Conservation (phyloP, 1,284 basidiomycete species). For the Fomitiporia mediterranea region DNA sequence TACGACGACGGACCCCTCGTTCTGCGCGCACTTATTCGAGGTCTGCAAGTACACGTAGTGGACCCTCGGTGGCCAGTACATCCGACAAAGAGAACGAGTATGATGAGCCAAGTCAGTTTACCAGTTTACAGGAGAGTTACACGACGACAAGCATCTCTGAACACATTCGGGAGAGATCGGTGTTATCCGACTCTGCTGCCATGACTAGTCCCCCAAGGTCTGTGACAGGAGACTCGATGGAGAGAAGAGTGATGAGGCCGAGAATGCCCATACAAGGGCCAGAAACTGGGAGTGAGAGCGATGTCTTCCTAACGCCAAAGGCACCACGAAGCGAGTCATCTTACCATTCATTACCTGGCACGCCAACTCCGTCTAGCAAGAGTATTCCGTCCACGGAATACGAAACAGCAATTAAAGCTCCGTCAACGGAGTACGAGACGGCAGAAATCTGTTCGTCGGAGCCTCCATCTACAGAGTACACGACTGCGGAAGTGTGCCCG, state of each 20-base stretch:
- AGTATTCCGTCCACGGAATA: slow-evolving; percentile 19
- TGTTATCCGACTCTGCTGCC: slow-evolving; percentile 18
- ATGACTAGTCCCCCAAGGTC: neutral
- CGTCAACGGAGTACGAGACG: slow-evolving; percentile 42
- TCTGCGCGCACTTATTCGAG: slow-evolving; percentile 38
- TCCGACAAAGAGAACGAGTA: slow-evolving; percentile 56
- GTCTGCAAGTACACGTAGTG: slow-evolving; percentile 10
- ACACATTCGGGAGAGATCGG: neutral
- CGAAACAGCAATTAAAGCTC: slow-evolving; percentile 23
- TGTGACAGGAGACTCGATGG: neutral
- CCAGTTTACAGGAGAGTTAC: slow-evolving; percentile 22
- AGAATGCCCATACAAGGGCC: neutral
- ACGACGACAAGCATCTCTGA: slow-evolving; percentile 21
- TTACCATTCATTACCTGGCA: slow-evolving; percentile 17
- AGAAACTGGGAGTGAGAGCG: slow-evolving; percentile 10
- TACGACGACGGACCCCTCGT: slow-evolving; percentile 48
- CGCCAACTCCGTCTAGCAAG: slow-evolving; percentile 16
- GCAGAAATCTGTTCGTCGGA: slow-evolving; percentile 49
- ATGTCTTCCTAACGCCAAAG: slow-evolving; percentile 14
- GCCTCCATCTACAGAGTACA: slow-evolving; percentile 41
- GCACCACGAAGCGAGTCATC: slow-evolving; percentile 8
- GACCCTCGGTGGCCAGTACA: slow-evolving; percentile 14
- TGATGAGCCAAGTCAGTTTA: slow-evolving; percentile 14
- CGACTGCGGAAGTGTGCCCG: slow-evolving; percentile 46
- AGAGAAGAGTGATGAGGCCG: neutral